Evolutionary conservation across 2,329 filamentous ascomycete genomes (phyloP), one percentile per base, ranked within the genome.

Genomic region (Alternaria arborescens): DNA sequence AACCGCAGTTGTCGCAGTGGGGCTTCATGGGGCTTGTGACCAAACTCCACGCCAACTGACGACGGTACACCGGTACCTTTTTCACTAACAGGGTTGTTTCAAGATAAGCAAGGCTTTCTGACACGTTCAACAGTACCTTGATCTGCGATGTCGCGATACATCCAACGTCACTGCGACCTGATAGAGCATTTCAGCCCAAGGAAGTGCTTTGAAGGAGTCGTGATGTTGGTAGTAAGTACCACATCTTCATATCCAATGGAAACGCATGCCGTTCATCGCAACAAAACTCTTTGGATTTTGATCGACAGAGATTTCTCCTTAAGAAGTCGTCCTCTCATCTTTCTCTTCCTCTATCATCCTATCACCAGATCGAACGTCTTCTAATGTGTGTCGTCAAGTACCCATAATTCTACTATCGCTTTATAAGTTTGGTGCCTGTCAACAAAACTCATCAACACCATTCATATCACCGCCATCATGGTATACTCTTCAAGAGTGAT

Each of bases 401-500:
- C 24, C 41, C 43, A 46, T 42, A 40, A 41, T 18, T 38, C 18
- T 22, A 32, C 48, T 44, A 30, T 34, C 30, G 32, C 28, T 52
- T 28, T 20, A 48, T 12, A 38, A 38, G 32, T 44, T 18, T 20
- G 14, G 32, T 34, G 14, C 22, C 3, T 24, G 34, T 41, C 34
- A 41, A 7, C 28, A 52, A 8, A 36, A 48, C 38, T 38, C 11
- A 30, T 52, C 40, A 59, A 55, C 16, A 38, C 22, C 26, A 51
- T 26, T 18, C 20, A 40, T 50, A 52, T 11, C 42, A 47, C 24
- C 40, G 44, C 14, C 32, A 60, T 10, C 22, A 55, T 59, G 51
- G 24, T 36, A 14, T 51, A 43, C n/a, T 46, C 58, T 24, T 16
- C 20, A 24, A 42, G 20, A 11, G 40, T 42, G 40, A 42, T 24